Evolutionary conservation across 164 flowering plant species (phyloP).

Genomic region (Kalanchoe fedtschenkoi): DNA sequence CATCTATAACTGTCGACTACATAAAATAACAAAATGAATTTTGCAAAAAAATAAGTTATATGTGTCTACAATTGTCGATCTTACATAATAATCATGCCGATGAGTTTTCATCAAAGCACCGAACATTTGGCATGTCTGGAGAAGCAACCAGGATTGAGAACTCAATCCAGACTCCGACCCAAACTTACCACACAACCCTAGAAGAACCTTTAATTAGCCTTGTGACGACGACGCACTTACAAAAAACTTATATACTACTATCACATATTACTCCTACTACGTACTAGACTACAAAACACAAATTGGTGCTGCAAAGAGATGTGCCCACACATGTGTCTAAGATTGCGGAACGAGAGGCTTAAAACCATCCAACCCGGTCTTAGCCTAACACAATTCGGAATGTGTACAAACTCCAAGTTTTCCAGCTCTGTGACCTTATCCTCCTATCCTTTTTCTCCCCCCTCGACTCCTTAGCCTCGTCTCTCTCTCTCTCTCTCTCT

Average conservation of each 20-base stretch:
- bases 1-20: too few relatives aligned
- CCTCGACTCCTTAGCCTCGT: background rate
- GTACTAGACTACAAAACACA: background rate
- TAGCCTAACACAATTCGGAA: background rate
- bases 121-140: too few relatives aligned
- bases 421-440: conserved; percentile 5
- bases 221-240: background rate
- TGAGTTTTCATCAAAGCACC: too few relatives aligned
- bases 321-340: background rate
- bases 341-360: conserved; percentile 5
- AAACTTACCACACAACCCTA: too few relatives aligned
- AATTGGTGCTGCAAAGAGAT: background rate
- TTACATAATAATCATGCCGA: too few relatives aligned
- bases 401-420: conserved; percentile 6
- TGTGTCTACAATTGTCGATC: too few relatives aligned
- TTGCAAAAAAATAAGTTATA: too few relatives aligned
- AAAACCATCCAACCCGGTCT: conserved; percentile 3
- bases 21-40: too few relatives aligned
- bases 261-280: background rate
- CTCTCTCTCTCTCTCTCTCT: background rate
- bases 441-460: background rate
- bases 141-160: too few relatives aligned
- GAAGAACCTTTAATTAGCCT: too few relatives aligned
- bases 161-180: too few relatives aligned
- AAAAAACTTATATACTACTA: background rate